Evolutionary conservation across 2,329 filamentous ascomycete species (phyloP), one percentile per base, ranked within the genome.

Genomic region (Elsinoe batatas): DNA sequence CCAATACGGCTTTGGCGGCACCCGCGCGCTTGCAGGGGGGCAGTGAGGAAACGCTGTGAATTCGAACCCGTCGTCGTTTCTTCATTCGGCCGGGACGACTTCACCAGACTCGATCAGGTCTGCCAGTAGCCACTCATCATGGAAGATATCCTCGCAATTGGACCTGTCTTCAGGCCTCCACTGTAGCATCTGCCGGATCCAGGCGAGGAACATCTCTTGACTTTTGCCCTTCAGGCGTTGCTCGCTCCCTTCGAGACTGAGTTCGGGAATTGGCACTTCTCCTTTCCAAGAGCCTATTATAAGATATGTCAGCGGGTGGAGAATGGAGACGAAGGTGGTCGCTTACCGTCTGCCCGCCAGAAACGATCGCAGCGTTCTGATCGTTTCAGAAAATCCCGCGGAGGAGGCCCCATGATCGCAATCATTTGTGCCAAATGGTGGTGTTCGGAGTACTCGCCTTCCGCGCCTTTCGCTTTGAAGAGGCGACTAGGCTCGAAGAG

Each of bases 371-470:
- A 56, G 37, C 42, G 58, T 5, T 63, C 60, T 38, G 68, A 71
- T 2, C 67, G 61, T 49, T 64, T 43, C 42, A 73, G 50, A 40
- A 73, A 69, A 2, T 64, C 61, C 46, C 57, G 61, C 1, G 68
- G 68, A 1, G 71, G 72, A 1, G 62, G 65, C 0, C 70, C 70
- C 57, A 74, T 61, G 7, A 72, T 56, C 1, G 71, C 67, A 4
- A 73, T 64, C 64, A 73, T 61, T 49, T 64, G 38, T 33, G 60
- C 63, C 33, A 64, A 44, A 49, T 62, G 62, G 22, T 54, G 50
- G 36, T 61, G 58, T 17, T 63, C 61, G 6, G 57, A 58, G 55
- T 69, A 69, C 3, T 60, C 59, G n/a, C 61, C 59, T 26, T 63
- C 59, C 37, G 59, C 54, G 37, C 62, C 58, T 8, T 56, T 49